These are phyloP conservation scores for Epichloe gansuensis DNA, from an alignment of 2,329 filamentous ascomycete species.

Conservation along the genomic window DNA sequence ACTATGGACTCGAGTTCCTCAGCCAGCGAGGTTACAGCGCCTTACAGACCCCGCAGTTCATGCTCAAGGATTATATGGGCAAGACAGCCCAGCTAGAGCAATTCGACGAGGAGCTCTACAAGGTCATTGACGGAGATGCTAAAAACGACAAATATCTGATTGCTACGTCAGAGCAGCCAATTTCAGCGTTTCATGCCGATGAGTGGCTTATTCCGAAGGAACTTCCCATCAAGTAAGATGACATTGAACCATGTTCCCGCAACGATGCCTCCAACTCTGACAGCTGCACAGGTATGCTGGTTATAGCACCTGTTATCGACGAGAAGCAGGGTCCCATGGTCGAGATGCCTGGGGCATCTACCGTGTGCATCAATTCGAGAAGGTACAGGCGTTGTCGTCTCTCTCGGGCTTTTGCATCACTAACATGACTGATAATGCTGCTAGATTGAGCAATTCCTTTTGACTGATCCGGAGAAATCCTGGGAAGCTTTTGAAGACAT, in stretches of 20 bases:
- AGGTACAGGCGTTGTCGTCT: conserved; percentile 33
- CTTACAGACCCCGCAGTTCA: conserved; percentile 82
- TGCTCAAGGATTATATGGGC: conserved; percentile 90
- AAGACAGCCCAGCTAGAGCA: conserved; percentile 96
- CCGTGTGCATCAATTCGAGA: conserved; percentile 96
- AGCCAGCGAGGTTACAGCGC: conserved; percentile 68
- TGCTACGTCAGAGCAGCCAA: conserved; percentile 86
- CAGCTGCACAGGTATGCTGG: conserved; percentile 67
- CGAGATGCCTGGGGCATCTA: conserved; percentile 97
- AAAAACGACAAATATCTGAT: conserved; percentile 71
- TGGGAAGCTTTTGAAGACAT: conserved; percentile 92
- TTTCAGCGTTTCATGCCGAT: conserved; percentile 82
- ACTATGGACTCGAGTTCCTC: conserved; percentile 88
- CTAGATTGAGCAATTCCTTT: conserved; percentile 60
- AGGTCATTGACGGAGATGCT: conserved; percentile 78
- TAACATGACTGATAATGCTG: background rate
- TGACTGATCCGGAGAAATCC: conserved; percentile 76
- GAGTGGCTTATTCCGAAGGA: conserved; percentile 83
- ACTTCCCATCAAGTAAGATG: conserved; percentile 64
- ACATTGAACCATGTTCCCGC: background rate
- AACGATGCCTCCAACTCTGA: background rate
- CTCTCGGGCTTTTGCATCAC: background rate
- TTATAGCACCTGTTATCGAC: conserved; percentile 89
- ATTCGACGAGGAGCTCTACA: conserved; percentile 97
- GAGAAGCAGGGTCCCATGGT: conserved; percentile 76